These are phyloP conservation scores for Fusarium miscanthi DNA, from an alignment of 2,329 filamentous ascomycete genomes.

Conservation along the genomic window DNA sequence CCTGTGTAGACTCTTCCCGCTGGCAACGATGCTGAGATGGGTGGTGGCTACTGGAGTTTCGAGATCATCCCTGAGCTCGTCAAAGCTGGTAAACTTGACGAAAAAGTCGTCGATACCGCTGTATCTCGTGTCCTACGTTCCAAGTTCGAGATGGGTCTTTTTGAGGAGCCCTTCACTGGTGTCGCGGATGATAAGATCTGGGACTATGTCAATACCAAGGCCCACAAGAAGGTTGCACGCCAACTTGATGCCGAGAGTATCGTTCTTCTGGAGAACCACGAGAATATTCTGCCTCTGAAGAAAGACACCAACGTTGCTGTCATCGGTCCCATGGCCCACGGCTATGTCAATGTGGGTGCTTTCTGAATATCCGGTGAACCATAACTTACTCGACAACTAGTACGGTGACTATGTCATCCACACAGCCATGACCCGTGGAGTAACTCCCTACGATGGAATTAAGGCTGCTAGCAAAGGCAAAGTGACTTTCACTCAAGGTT, in stretches of 20 bases:
- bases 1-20: constrained; percentile 65
- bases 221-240: constrained; percentile 67
- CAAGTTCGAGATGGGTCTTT: constrained; percentile 77
- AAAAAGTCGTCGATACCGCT: constrained; percentile 71
- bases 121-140: constrained; percentile 72
- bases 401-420: constrained; percentile 81
- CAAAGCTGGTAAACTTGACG: constrained; percentile 68
- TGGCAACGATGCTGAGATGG: constrained; percentile 81
- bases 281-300: constrained; percentile 63
- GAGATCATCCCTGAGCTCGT: constrained; percentile 74
- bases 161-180: constrained; percentile 74
- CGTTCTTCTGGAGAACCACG: constrained; percentile 69
- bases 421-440: constrained; percentile 70
- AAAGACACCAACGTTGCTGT: constrained; percentile 77
- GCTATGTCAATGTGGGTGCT: constrained; percentile 71
- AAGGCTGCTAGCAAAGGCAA: constrained; percentile 67
- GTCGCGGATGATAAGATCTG: constrained; percentile 65
- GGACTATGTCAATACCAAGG: constrained; percentile 70
- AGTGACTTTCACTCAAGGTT: constrained; percentile 75
- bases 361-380: background rate
- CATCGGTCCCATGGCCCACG: constrained; percentile 80
- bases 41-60: constrained; percentile 78
- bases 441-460: constrained; percentile 78
- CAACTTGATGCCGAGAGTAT: constrained; percentile 74
- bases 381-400: constrained; percentile 40